Base-by-base conservation (phyloP, 176 grass and related monocot species). In the Aegilops tauschii region DNA sequence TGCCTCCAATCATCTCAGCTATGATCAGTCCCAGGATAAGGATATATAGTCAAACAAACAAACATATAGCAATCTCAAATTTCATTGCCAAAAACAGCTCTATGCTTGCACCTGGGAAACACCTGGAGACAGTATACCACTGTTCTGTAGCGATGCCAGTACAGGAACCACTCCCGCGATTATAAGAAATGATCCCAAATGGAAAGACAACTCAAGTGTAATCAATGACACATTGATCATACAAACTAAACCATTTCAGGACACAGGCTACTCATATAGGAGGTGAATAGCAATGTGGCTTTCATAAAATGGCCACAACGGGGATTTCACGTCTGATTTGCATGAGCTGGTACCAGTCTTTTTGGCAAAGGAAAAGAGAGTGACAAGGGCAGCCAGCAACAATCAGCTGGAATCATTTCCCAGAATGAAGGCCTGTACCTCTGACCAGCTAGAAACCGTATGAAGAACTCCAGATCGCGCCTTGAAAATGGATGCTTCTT, bases 361-460 rank as follows among this genome's bases (percentile, higher is more conserved):
- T 80, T 89, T 89, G 86, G 56, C 56, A 21, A 70, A 85, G 36
- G 45, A 35, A 62, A 67, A 52, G 10, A 64, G 42, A 84, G 42
- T 13, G 18, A 59, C 59, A 69, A 76, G 83, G 70, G 36, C 73
- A 77, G 14, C 13, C 70, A 91, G 36, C 65, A 49, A 65, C 50
- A 84, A 84, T 86, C 83, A 92, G 82, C 76, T 87, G 80, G 88
- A 96, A 83, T 87, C 88, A 89, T 84, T 84, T 82, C 97, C 97
- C 80, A 99, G 88, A 86, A 99, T 83, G 76, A 99, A 96, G 69
- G 92, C 92, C 23, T 97, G 90, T 75, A 94, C 80, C 81, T 99
- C 97, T 44, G 87, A 91, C 97, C 97, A 99, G 90, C 94, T 94
- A 85, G 92, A 94, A 73, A 92, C 94, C 2, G 94, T 97, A 85